Percentiles rank a stretch among this genome's conserved stretches.
These are phyloP conservation scores for Clavispora phyllophila DNA, from an alignment of 805 yeast genomes.

Conservation along the genomic window DNA sequence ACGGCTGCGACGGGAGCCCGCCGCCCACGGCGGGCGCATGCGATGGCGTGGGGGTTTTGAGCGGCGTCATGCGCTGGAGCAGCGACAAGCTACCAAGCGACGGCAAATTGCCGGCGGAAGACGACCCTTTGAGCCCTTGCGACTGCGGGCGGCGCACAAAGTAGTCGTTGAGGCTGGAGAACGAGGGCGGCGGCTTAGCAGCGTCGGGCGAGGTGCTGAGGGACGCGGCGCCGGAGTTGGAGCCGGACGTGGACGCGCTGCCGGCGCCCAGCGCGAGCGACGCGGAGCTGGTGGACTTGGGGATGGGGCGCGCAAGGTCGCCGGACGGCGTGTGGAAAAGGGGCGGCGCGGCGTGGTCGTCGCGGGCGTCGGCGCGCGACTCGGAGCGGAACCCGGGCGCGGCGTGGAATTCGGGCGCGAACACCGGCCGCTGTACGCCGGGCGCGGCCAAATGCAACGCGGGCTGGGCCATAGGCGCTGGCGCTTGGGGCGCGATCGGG, in stretches of 20 bases:
- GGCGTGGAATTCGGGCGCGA: not conserved
- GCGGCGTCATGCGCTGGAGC: conserved; percentile 42
- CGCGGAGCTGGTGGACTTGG: not conserved
- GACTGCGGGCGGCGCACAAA: conserved; percentile 20
- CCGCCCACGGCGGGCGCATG: conserved; percentile 6
- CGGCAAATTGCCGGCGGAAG: conserved; percentile 13
- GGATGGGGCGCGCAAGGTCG: not conserved
- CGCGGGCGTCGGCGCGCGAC: not conserved
- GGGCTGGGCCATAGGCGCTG: no score
- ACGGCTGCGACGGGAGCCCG: conserved; percentile 20
- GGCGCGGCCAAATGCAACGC: not conserved
- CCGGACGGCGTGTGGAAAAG: not conserved
- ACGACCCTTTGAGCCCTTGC: conserved; percentile 17
- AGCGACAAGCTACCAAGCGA: conserved; percentile 12
- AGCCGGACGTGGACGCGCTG: conserved; percentile 3
- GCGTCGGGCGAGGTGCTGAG: conserved; percentile 33
- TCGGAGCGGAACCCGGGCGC: not conserved
- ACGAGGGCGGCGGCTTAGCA: conserved; percentile 15
- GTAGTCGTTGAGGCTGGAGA: conserved; percentile 31
- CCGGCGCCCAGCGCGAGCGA: not conserved
- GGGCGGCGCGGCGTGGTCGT: not conserved
- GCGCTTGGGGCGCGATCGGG: no score
- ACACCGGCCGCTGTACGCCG: not conserved
- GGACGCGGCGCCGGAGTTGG: conserved; percentile 22
- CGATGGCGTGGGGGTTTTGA: conserved; percentile 15